phyloP scores from a whole-genome alignment of 352 stramenopile genomes.

The Phytophthora sansomeana region DNA sequence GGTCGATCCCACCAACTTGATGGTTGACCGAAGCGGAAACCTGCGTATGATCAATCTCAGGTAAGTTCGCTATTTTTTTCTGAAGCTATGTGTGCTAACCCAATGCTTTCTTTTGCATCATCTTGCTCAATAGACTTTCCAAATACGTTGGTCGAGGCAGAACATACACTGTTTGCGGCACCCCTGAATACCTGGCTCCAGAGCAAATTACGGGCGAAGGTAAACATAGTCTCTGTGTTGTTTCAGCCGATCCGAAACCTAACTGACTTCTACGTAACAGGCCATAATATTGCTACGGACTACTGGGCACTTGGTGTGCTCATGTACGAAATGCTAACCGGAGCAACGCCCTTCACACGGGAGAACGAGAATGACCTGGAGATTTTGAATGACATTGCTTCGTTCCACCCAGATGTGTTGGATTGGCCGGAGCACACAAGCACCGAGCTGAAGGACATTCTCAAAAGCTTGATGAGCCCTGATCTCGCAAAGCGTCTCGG shows the following conservation, averaged over 20 bases:
- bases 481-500: conserved; percentile 68
- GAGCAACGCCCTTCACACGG: conserved; percentile 88
- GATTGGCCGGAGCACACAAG: conserved; percentile 77
- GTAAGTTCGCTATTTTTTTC: conserved; percentile 34
- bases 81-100: background rate
- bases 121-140: conserved; percentile 57
- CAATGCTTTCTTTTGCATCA: background rate
- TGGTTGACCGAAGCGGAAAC: conserved; percentile 84
- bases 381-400: conserved; percentile 88
- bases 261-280: conserved; percentile 29
- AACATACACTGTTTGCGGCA: conserved; percentile 90
- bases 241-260: background rate
- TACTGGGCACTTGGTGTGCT: conserved; percentile 95
- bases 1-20: conserved; percentile 81
- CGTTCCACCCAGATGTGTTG: conserved; percentile 78
- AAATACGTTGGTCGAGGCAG: conserved; percentile 88
- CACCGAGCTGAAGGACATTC: conserved; percentile 76
- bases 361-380: conserved; percentile 88
- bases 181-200: conserved; percentile 84
- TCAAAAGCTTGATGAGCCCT: conserved; percentile 66
- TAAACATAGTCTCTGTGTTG: conserved; percentile 43
- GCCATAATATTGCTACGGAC: conserved; percentile 88
- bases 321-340: conserved; percentile 94
- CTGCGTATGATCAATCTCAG: conserved; percentile 86
- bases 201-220: conserved; percentile 91